A percentile compares a stretch with the other conserved stretches of the same genome.
Conservation (phyloP, 2,329 filamentous ascomycete genomes). For the Immersiporthe knoxdaviesiana region DNA sequence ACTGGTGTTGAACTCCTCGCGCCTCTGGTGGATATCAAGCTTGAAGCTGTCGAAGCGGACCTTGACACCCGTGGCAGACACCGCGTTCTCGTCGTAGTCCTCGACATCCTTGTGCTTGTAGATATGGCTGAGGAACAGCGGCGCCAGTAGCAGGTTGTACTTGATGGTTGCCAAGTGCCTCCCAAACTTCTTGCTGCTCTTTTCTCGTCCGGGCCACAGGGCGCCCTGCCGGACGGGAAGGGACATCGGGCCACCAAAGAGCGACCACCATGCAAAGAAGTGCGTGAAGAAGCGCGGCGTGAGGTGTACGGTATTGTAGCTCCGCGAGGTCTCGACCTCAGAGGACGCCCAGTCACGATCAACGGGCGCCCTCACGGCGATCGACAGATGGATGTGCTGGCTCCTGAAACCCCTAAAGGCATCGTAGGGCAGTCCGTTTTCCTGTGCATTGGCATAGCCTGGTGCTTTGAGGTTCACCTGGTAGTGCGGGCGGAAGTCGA, state of each 20-base stretch:
- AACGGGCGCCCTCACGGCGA: slow-evolving; percentile 85
- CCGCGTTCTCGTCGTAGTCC: slow-evolving; percentile 73
- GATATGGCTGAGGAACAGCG: slow-evolving; percentile 92
- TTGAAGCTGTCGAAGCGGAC: slow-evolving; percentile 96
- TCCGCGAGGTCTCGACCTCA: slow-evolving; percentile 75
- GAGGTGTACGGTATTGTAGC: slow-evolving; percentile 95
- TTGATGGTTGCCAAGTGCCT: slow-evolving; percentile 98
- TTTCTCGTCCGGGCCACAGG: slow-evolving; percentile 89
- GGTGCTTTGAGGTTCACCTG: slow-evolving; percentile 85
- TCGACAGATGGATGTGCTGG: slow-evolving; percentile 92
- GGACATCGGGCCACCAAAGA: slow-evolving; percentile 94
- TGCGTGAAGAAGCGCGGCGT: slow-evolving; percentile 97
- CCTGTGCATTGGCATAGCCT: slow-evolving; percentile 63
- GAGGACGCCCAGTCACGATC: slow-evolving; percentile 84
- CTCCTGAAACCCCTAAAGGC: slow-evolving; percentile 97
- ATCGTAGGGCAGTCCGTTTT: slow-evolving; percentile 69
- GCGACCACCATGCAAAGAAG: slow-evolving; percentile 97
- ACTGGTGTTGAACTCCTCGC: slow-evolving; percentile 86
- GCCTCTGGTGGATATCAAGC: slow-evolving; percentile 90
- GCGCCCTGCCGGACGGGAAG: slow-evolving; percentile 90
- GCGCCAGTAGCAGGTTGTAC: slow-evolving; percentile 90
- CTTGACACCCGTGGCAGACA: slow-evolving; percentile 95
- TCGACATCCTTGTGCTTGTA: slow-evolving; percentile 98
- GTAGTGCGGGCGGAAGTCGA: slow-evolving; percentile 91
- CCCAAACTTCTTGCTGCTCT: slow-evolving; percentile 98